These are phyloP conservation scores for Pyricularia sp. DNA, from an alignment of 2,329 filamentous ascomycete genomes.

Conservation along the genomic window DNA sequence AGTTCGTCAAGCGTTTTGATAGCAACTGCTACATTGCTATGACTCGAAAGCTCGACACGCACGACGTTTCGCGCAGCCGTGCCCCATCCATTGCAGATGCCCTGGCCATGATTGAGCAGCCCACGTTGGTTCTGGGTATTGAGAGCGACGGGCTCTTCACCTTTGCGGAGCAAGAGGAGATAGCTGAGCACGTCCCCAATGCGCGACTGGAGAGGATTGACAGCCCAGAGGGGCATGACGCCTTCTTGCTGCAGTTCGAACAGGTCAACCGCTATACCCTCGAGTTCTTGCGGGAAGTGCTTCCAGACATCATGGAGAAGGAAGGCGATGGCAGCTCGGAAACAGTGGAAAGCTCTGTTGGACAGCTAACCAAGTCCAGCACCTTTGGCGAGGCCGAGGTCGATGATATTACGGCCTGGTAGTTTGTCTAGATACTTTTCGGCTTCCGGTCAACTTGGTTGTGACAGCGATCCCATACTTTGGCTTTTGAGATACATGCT, in stretches of 20 bases:
- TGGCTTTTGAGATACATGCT: background rate
- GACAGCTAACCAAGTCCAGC: conserved; percentile 70
- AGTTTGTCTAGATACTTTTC: background rate
- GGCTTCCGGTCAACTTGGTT: background rate
- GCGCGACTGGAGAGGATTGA: conserved; percentile 79
- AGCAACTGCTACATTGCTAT: conserved; percentile 99
- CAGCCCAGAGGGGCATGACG: conserved; percentile 90
- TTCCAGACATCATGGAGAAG: conserved; percentile 81
- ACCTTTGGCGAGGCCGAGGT: conserved; percentile 95
- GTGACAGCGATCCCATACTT: background rate
- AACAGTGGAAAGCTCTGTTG: conserved; percentile 38
- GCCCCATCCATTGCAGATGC: conserved; percentile 61
- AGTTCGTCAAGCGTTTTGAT: conserved; percentile 96
- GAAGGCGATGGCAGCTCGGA: conserved; percentile 35
- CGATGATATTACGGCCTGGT: conserved; percentile 94
- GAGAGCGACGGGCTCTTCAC: conserved; percentile 95
- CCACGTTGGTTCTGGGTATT: conserved; percentile 84
- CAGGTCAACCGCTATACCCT: conserved; percentile 88
- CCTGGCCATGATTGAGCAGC: conserved; percentile 75
- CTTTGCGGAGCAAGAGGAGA: conserved; percentile 89
- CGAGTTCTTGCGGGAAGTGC: conserved; percentile 68
- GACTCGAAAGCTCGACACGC: conserved; percentile 93
- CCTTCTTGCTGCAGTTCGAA: conserved; percentile 92
- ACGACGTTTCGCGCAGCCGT: conserved; percentile 81
- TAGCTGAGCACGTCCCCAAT: conserved; percentile 72